phyloP scores from a whole-genome alignment of 441 rosid species.

The Gossypium trilobum region DNA sequence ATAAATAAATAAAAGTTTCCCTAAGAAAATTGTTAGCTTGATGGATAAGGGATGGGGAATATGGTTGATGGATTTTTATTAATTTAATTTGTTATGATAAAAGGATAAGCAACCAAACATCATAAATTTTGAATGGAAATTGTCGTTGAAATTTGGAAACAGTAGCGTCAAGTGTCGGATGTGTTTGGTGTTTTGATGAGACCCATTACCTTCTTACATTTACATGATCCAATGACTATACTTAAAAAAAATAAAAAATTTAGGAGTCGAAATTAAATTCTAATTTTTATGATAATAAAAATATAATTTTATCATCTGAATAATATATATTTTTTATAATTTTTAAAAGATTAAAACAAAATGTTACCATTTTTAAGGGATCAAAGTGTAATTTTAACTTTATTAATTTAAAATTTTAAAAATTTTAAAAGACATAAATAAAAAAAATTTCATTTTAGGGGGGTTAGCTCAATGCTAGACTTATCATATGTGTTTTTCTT shows the following conservation, averaged over 20 bases:
- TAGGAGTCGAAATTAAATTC: not conserved
- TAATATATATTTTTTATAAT: too few species aligned
- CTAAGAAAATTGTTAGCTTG: not conserved
- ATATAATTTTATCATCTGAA: too few species aligned
- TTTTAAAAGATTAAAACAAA: too few species aligned
- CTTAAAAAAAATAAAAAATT: too few species aligned
- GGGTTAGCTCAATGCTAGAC: too few species aligned
- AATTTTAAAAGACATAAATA: too few species aligned
- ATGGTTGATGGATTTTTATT: not conserved
- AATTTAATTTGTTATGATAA: not conserved
- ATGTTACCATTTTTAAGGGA: too few species aligned
- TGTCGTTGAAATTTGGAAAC: not conserved
- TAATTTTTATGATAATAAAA: not conserved
- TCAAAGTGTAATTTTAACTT: too few species aligned
- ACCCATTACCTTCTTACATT: slow-evolving; percentile 10
- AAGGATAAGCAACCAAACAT: slow-evolving; percentile 6
- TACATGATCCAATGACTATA: not conserved
- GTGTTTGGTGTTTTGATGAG: slow-evolving; percentile 20
- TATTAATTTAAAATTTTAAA: too few species aligned
- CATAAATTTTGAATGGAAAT: not conserved
- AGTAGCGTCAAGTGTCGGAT: not conserved
- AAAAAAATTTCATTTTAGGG: too few species aligned
- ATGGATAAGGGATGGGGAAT: not conserved
- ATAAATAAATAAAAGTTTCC: not conserved
- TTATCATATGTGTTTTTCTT: too few species aligned